phyloP scores from a whole-genome alignment of 164 flowering plant species.

The Platanus orientalis region DNA sequence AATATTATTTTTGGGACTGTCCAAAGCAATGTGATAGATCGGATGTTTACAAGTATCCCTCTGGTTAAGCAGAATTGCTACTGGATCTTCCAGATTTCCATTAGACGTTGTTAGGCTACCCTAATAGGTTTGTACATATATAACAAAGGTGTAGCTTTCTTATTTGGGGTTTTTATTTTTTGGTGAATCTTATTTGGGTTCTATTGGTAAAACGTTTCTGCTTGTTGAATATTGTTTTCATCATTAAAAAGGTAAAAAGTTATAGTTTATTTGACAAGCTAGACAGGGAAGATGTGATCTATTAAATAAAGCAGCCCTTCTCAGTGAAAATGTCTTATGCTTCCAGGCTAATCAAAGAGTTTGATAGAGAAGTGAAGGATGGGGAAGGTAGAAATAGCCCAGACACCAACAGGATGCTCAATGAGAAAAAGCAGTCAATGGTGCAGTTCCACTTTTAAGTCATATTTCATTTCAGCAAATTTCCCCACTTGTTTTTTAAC shows the following conservation, averaged over 20 bases:
- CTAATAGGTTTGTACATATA: too few species aligned
- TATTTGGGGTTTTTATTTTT: too few species aligned
- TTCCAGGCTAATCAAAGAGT: constrained; percentile 80
- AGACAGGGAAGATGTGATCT: neutral
- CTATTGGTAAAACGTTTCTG: neutral
- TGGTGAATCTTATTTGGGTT: too few species aligned
- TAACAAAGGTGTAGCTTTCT: too few species aligned
- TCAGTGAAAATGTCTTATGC: neutral
- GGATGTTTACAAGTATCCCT: too few species aligned
- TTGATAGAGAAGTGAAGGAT: constrained; percentile 71
- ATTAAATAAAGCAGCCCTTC: neutral
- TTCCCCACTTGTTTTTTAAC: neutral
- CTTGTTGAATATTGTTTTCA: neutral
- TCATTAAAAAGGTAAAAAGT: neutral
- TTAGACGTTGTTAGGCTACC: too few species aligned
- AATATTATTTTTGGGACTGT: too few species aligned
- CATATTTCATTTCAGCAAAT: neutral
- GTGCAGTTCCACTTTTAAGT: constrained; percentile 21
- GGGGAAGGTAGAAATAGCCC: constrained; percentile 45
- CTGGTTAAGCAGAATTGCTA: too few species aligned
- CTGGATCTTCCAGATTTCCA: too few species aligned
- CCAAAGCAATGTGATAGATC: too few species aligned
- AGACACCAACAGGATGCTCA: constrained; percentile 53
- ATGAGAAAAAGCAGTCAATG: constrained; percentile 80
- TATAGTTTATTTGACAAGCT: neutral